A percentile compares a stretch with the other conserved stretches of the same genome.
Evolutionary conservation across 1,284 basidiomycete species (phyloP).

Genomic region (Tilletia indica): DNA sequence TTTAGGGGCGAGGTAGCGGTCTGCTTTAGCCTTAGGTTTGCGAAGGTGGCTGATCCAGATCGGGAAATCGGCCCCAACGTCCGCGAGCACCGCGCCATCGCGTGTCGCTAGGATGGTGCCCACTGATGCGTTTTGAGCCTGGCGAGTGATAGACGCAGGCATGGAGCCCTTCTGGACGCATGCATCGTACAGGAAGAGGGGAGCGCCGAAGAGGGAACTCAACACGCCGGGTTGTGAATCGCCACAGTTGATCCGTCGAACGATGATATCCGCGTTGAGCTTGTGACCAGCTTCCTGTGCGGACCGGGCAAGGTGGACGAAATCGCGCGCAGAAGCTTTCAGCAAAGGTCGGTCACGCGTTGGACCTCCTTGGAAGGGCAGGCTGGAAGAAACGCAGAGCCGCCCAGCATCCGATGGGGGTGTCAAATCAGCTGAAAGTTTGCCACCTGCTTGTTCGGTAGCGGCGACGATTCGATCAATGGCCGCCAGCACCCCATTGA

Average conservation of each 20-base stretch:
- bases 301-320: slow-evolving; percentile 22
- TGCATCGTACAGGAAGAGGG: slow-evolving; percentile 58
- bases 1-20: slow-evolving; percentile 57
- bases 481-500: slow-evolving; percentile 56
- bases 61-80: slow-evolving; percentile 52
- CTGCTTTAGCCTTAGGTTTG: slow-evolving; percentile 56
- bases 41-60: slow-evolving; percentile 60
- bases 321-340: slow-evolving; percentile 54
- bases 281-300: slow-evolving; percentile 23
- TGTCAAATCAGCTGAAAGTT: slow-evolving; percentile 14
- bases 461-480: slow-evolving; percentile 50
- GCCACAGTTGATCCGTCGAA: slow-evolving; percentile 56
- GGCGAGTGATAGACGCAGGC: slow-evolving; percentile 29
- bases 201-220: slow-evolving; percentile 50
- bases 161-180: slow-evolving; percentile 52
- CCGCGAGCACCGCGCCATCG: slow-evolving; percentile 59
- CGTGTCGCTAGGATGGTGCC: slow-evolving; percentile 58
- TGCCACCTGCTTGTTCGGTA: background rate
- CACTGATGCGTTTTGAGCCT: slow-evolving; percentile 29
- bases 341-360: slow-evolving; percentile 58
- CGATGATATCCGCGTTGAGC: slow-evolving; percentile 56
- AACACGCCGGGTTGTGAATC: slow-evolving; percentile 60
- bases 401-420: slow-evolving; percentile 26
- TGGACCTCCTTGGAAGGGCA: slow-evolving; percentile 56
- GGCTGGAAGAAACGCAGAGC: slow-evolving; percentile 49